Conservation (phyloP, 305 asterid genomes). For the Salvia sclarea region DNA sequence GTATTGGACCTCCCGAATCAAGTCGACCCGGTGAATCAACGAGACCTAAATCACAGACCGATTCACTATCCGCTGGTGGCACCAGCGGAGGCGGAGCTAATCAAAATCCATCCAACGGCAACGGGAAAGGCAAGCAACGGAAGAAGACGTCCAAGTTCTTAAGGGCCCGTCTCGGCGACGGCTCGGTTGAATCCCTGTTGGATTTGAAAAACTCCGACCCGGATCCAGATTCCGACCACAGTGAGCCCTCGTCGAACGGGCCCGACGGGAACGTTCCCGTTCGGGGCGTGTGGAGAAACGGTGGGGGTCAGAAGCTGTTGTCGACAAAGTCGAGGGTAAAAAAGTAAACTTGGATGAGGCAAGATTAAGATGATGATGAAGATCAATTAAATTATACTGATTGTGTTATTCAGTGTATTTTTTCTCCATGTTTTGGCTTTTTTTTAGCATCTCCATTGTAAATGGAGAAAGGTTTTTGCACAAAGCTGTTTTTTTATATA, state of each 20-base stretch:
- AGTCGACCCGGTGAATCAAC: constrained; percentile 35
- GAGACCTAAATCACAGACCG: constrained; percentile 41
- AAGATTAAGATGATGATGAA: background rate
- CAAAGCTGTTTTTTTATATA: constrained; percentile 13
- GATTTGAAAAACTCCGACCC: constrained; percentile 48
- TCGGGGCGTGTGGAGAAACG: constrained; percentile 79
- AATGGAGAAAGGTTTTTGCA: constrained; percentile 29
- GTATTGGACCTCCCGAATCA: constrained; percentile 35
- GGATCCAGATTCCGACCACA: constrained; percentile 62
- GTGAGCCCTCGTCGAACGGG: constrained; percentile 39
- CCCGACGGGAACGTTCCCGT: constrained; percentile 52
- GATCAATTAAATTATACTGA: background rate
- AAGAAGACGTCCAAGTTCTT: constrained; percentile 86
- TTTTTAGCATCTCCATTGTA: constrained; percentile 24
- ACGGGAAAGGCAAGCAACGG: constrained; percentile 69
- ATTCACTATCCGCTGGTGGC: constrained; percentile 36
- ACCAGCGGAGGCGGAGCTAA: constrained; percentile 53
- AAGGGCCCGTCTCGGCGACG: constrained; percentile 83
- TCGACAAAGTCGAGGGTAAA: constrained; percentile 44
- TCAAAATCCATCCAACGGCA: constrained; percentile 45
- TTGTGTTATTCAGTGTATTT: background rate
- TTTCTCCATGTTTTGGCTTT: constrained; percentile 20
- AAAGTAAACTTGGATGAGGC: constrained; percentile 30
- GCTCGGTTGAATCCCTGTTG: constrained; percentile 56
- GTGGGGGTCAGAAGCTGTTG: constrained; percentile 84